Evolutionary conservation across 768 basidiomycete genomes (phyloP), one percentile per base, ranked within the genome.

Genomic region (Glaciozyma martinii): DNA sequence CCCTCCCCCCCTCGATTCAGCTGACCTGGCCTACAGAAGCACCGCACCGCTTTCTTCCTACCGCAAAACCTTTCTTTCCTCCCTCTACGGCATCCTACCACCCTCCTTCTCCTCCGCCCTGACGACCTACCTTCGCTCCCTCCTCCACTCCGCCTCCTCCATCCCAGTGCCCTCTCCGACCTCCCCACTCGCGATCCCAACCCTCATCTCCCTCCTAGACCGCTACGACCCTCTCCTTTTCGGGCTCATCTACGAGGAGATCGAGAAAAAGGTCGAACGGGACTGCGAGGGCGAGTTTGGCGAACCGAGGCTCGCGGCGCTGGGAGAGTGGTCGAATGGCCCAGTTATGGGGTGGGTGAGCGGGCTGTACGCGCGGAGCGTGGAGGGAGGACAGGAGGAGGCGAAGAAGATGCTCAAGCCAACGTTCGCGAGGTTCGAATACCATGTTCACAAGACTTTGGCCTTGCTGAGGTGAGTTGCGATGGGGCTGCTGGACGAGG

Each of bases 161-260:
- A 80, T 44, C 61, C 71, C 16, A 32, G 72, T 21, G 73, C 86
- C 42, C 85, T 86, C 85, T 76, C 78, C 25, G 77, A 83, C 2
- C 84, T 89, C n/a, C 8, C 12, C n/a, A 4, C 63, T 66, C 65
- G 86, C 65, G 86, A 61, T 77, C 78, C 1, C 81, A 1, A 66
- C 66, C 19, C 66, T 71, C 42, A 29, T 94, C 0, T 88, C 88
- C 6, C 78, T 94, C 13, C 79, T 88, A 32, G 87, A 89, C 66
- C 85, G 89, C 33, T 90, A 87, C 73, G 90, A 93, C 72, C 82
- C 84, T 10, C 82, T 91, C 63, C 83, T 97, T 33, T 84, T 88
- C 25, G 85, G 84, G 57, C 86, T 92, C 5, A 88, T 89, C 33
- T 90, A 91, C 68, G 87, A 88, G 72, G 83, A 85, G 70, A 92